These are phyloP conservation scores for Cytidiella melzeri DNA, from an alignment of 768 basidiomycete species.

Conservation along the genomic window DNA sequence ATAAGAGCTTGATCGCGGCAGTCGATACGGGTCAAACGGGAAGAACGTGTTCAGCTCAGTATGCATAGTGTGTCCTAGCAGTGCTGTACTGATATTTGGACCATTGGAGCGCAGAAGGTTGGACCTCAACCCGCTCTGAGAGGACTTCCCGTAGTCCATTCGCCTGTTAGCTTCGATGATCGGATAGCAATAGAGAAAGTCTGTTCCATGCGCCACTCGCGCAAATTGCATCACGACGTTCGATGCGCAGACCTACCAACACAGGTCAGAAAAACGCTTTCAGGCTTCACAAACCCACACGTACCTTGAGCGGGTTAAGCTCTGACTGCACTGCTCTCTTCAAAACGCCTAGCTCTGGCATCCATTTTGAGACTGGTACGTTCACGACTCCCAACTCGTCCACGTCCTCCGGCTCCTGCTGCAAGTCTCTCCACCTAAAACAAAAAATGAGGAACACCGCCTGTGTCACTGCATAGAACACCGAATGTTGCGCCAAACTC, in stretches of 20 bases:
- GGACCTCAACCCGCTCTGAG: constrained; percentile 7
- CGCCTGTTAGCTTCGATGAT: constrained; percentile 88
- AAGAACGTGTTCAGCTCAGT: constrained; percentile 90
- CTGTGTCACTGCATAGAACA: constrained; percentile 91
- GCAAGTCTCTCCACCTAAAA: constrained; percentile 91
- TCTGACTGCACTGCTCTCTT: constrained; percentile 76
- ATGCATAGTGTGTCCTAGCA: constrained; percentile 35
- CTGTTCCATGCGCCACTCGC: constrained; percentile 82
- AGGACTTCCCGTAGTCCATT: constrained; percentile 37
- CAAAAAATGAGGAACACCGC: constrained; percentile 96
- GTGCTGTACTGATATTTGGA: constrained; percentile 9
- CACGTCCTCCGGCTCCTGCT: constrained; percentile 54
- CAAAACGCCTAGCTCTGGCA: constrained; percentile 69
- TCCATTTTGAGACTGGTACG: constrained; percentile 63
- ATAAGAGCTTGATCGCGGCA: constrained; percentile 70
- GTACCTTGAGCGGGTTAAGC: constrained; percentile 86
- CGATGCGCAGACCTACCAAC: constrained; percentile 70
- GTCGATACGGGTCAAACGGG: constrained; percentile 95
- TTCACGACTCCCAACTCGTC: constrained; percentile 26
- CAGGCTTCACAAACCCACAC: constrained; percentile 9
- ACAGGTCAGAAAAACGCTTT: background rate
- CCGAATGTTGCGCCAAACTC: constrained; percentile 42
- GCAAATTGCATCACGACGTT: constrained; percentile 94
- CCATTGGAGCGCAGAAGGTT: background rate
- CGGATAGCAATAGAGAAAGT: constrained; percentile 91